A percentile compares a stretch with the other conserved stretches of the same genome.
phyloP scores from a whole-genome alignment of 805 yeast species.

The Pichia sporocuriosa region DNA sequence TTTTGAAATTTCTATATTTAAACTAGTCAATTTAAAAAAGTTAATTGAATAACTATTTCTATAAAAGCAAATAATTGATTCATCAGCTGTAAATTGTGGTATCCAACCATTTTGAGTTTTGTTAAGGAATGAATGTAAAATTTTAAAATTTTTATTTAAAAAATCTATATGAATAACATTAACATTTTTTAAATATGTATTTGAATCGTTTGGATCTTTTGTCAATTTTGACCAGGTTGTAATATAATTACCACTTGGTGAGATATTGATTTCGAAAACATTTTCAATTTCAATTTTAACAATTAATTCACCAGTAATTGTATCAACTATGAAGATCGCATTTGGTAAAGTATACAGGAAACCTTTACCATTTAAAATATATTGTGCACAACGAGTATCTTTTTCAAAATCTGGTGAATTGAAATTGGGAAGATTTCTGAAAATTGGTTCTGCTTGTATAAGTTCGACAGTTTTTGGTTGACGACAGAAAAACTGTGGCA shows the following conservation, averaged over 20 bases:
- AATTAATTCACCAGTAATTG: constrained; percentile 43
- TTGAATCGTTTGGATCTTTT: constrained; percentile 53
- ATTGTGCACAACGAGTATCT: constrained; percentile 58
- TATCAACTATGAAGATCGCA: constrained; percentile 49
- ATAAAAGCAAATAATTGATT: constrained; percentile 57
- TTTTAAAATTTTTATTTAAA: constrained; percentile 12
- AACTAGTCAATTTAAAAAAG: constrained; percentile 50
- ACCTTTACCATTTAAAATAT: constrained; percentile 59
- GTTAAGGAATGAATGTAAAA: constrained; percentile 52
- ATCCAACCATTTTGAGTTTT: constrained; percentile 87
- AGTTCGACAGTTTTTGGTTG: constrained; percentile 51
- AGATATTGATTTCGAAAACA: constrained; percentile 75
- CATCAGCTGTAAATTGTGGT: constrained; percentile 85
- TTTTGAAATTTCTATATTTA: constrained; percentile 34
- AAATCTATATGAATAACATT: constrained; percentile 57
- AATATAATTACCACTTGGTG: constrained; percentile 79
- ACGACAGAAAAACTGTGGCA: constrained; percentile 35
- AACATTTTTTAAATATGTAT: constrained; percentile 74
- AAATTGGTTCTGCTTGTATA: constrained; percentile 41
- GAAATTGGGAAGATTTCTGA: constrained; percentile 26
- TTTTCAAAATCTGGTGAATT: constrained; percentile 19
- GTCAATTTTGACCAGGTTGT: constrained; percentile 88
- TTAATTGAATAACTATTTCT: constrained; percentile 51
- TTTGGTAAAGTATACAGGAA: constrained; percentile 71
- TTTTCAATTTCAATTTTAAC: constrained; percentile 52